Evolutionary conservation across 169 alveolate genomes (phyloP).

Genomic region (Plasmodium coatneyi): DNA sequence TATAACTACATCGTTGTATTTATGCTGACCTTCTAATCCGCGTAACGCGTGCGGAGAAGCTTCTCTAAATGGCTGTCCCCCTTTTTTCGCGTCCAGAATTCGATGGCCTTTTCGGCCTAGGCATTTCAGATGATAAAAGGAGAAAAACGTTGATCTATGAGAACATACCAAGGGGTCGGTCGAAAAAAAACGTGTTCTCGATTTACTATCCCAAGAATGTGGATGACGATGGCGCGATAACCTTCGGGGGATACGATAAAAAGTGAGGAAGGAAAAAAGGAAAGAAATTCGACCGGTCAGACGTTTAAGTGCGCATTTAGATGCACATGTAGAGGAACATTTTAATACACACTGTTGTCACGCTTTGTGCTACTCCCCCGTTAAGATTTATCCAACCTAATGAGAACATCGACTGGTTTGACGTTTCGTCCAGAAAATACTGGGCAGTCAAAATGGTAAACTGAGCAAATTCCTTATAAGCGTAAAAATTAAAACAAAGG

Average conservation of each 20-base stretch:
- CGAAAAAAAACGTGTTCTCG: conserved; percentile 42
- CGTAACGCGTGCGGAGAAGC: neutral
- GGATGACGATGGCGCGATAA: conserved; percentile 71
- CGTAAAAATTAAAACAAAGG: neutral
- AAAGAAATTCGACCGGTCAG: neutral
- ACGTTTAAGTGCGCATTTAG: neutral
- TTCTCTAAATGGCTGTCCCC: neutral
- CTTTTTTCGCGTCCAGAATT: conserved; percentile 18
- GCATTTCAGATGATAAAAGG: conserved; percentile 64
- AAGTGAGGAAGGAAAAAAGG: conserved; percentile 27
- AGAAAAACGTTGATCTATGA: conserved; percentile 36
- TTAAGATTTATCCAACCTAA: conserved; percentile 48
- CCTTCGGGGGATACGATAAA: conserved; percentile 72
- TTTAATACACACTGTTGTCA: neutral
- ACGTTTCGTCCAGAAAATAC: conserved; percentile 60
- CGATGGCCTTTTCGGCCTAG: conserved; percentile 73
- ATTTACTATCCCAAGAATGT: conserved; percentile 70
- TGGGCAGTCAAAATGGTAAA: conserved; percentile 71
- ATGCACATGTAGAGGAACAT: neutral
- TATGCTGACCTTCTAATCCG: neutral
- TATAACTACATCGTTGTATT: neutral
- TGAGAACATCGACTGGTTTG: conserved; percentile 69
- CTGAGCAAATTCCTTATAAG: neutral
- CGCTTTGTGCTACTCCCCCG: neutral
- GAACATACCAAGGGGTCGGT: conserved; percentile 43